Conservation (phyloP, 1,284 basidiomycete species). For the Termitomyces sp. region DNA sequence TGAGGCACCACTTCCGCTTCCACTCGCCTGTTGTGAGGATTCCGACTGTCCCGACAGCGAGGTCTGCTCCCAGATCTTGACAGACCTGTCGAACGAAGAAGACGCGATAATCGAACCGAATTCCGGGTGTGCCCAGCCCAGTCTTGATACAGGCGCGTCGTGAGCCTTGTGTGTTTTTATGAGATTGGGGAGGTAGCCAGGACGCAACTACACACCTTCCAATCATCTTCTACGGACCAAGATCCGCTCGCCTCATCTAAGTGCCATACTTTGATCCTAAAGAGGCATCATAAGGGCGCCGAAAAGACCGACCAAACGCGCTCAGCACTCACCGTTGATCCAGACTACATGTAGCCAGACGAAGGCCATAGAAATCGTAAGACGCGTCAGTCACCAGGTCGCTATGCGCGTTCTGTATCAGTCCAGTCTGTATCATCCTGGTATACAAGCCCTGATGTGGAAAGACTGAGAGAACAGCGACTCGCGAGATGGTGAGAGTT, state of each 20-base stretch:
- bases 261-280: constrained; percentile 79
- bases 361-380: constrained; percentile 87
- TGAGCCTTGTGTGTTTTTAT: constrained; percentile 59
- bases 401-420: constrained; percentile 68
- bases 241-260: constrained; percentile 63
- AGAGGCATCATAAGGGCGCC: background rate
- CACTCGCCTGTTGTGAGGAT: constrained; percentile 29
- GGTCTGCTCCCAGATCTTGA: constrained; percentile 85
- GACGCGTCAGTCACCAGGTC: constrained; percentile 80
- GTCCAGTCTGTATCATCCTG: constrained; percentile 69
- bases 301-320: constrained; percentile 6
- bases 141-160: constrained; percentile 76
- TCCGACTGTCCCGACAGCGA: constrained; percentile 31
- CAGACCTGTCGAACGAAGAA: constrained; percentile 81
- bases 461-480: background rate
- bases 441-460: background rate
- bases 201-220: constrained; percentile 60
- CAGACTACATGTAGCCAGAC: constrained; percentile 70
- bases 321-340: constrained; percentile 59
- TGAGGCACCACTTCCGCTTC: constrained; percentile 20
- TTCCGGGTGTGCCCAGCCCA: constrained; percentile 89
- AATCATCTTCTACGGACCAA: constrained; percentile 79
- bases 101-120: constrained; percentile 83
- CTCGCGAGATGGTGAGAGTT: background rate
- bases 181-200: background rate